Conservation (phyloP, 1,139 yeast genomes). For the Candida pseudocylindracea region DNA sequence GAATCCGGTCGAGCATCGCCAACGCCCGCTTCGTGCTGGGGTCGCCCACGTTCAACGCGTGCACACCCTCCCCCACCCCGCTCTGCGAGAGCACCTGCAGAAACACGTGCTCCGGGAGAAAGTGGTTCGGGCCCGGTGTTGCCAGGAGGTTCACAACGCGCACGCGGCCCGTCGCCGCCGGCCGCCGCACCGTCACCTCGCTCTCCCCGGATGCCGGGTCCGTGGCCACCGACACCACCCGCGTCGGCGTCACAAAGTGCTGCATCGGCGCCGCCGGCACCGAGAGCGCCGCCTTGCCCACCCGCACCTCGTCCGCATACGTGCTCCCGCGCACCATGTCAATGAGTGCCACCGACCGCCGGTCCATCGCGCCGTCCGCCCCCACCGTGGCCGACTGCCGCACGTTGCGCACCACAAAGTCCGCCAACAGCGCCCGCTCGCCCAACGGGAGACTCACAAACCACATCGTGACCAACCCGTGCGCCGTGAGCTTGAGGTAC, state of each 20-base stretch:
- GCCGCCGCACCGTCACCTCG: conserved; percentile 30
- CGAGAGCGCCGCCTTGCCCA: background rate
- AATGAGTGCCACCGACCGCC: conserved; percentile 36
- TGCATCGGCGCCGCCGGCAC: background rate
- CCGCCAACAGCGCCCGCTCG: conserved; percentile 36
- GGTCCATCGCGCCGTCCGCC: conserved; percentile 12
- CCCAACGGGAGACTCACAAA: conserved; percentile 37
- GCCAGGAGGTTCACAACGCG: too few species aligned
- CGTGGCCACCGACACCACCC: conserved; percentile 31
- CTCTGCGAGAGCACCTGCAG: conserved; percentile 12
- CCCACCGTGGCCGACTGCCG: conserved; percentile 13
- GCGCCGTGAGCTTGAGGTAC: conserved; percentile 42
- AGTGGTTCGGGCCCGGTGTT: too few species aligned
- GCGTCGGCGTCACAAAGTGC: too few species aligned
- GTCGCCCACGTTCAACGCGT: conserved; percentile 17
- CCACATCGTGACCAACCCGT: conserved; percentile 52
- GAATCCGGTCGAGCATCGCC: conserved; percentile 47
- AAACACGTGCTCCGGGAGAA: conserved; percentile 6
- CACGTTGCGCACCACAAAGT: conserved; percentile 40
- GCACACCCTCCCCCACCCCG: conserved; percentile 11
- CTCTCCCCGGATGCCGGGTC: conserved; percentile 29
- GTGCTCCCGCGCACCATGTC: conserved; percentile 54
- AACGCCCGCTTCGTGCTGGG: conserved; percentile 33
- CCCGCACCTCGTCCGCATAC: conserved; percentile 32
- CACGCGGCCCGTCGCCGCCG: conserved; percentile 31